Percentiles rank a stretch among this genome's conserved stretches.
These are phyloP conservation scores for Dionaea muscipula DNA, from an alignment of 179 eudicot genomes.

Conservation along the genomic window DNA sequence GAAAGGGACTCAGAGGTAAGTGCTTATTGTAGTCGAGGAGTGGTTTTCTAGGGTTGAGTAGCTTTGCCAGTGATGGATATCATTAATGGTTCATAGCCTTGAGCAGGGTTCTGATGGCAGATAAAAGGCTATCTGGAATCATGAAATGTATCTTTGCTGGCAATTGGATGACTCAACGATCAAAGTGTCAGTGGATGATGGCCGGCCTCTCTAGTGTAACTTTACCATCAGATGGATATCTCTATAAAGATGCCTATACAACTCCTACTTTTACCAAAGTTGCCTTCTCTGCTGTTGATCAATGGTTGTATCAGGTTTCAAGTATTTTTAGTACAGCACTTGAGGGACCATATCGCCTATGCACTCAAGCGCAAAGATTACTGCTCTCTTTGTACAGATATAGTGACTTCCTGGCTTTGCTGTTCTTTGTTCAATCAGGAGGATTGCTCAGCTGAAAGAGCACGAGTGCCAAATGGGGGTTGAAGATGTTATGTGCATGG, in stretches of 20 bases:
- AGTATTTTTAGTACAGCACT: constrained; percentile 6
- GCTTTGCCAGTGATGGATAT: constrained; percentile 13
- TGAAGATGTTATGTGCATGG: constrained; percentile 62
- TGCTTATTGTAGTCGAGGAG: constrained; percentile 5
- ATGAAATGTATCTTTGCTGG: constrained; percentile 10
- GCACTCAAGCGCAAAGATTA: neutral
- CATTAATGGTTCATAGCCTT: constrained; percentile 22
- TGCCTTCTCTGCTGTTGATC: constrained; percentile 20
- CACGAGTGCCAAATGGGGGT: constrained; percentile 41
- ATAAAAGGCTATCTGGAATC: constrained; percentile 12
- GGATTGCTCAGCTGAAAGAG: constrained; percentile 62
- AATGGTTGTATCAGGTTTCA: constrained; percentile 11
- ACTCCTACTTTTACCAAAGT: constrained; percentile 8
- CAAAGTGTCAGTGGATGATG: neutral
- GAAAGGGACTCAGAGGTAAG: constrained; percentile 20
- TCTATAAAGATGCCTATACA: constrained; percentile 3
- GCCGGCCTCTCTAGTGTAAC: neutral
- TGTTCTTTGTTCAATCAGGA: constrained; percentile 42
- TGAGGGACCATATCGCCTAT: neutral
- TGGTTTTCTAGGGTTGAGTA: constrained; percentile 11
- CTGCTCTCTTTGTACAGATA: too few species aligned
- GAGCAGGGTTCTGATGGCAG: constrained; percentile 17
- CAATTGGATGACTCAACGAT: neutral
- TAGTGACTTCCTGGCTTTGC: too few species aligned
- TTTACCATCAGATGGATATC: neutral